Base-by-base conservation (phyloP, 2,329 filamentous ascomycete species). In the Fusarium praegraminearum region DNA sequence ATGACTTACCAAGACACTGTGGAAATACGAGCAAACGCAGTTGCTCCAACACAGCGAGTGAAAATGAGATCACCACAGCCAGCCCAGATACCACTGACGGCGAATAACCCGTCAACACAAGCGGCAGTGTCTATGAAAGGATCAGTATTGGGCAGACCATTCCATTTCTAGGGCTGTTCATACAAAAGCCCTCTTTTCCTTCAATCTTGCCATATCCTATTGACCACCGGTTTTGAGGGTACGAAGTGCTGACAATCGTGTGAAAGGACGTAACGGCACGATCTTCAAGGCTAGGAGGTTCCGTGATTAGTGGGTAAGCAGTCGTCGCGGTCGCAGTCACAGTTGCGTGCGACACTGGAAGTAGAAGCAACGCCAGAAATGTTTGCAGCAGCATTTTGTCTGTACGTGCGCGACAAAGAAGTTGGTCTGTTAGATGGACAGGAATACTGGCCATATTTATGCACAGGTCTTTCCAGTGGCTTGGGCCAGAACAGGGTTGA, bases 101-200 rank as follows among this genome's bases (percentile, higher is more conserved):
- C 26, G 7, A 45, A 45, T 15, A 30, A n/a, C 1, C 43, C 43
- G 18, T 45, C 43, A 13, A 30, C 43, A 15, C 43, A 45, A 6
- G 43, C 43, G 6, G 43, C 43, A 45, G 43, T 45, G 26, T 45
- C 43, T 45, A 5, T 11, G 13, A 45, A 30, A 30, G 7, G 8
- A 26, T 45, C 12, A 45, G 43, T 8, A 45, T 15, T 45, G 11
- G 1, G 2, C 2, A 10, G 20, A 5, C 26, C 4, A 9, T 45
- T 15, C 6, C 5, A 15, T n/a, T 9, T 9, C 10, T n/a, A 9
- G 4, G 11, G 6, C 3, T 7, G 1, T 15, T 13, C 18, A 6
- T 45, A 45, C 43, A 45, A 30, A 45, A 45, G 7, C 18, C 43
- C 20, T 45, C 43, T 11, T 45, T 26, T 15, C 43, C 26, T 15